Conservation (phyloP, 2,329 filamentous ascomycete species). For the Ustilaginoidea virens region DNA sequence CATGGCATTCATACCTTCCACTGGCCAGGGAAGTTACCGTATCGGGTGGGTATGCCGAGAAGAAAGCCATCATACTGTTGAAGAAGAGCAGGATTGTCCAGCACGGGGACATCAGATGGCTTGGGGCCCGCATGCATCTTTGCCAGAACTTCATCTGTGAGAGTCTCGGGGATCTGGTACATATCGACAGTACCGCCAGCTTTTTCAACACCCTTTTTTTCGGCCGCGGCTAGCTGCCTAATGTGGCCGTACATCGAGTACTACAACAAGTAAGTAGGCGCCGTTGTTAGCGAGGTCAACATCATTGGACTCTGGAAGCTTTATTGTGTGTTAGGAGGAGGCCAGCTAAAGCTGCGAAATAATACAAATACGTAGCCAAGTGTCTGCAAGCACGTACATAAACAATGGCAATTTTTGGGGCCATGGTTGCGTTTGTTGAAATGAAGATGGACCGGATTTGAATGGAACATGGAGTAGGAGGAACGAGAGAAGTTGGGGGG, state of each 20-base stretch:
- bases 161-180: slow-evolving; percentile 83
- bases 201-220: slow-evolving; percentile 78
- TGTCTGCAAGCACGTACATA: slow-evolving; percentile 43
- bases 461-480: no score
- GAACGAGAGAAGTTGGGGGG: no score
- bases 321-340: no score
- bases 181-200: slow-evolving; percentile 71
- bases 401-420: slow-evolving; percentile 82
- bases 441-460: no score
- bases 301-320: neutral
- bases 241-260: slow-evolving; percentile 96
- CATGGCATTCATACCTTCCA: slow-evolving; percentile 48
- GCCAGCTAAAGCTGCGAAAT: neutral
- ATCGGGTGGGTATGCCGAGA: slow-evolving; percentile 87
- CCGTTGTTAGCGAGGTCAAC: neutral
- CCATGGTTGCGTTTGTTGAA: slow-evolving; percentile 59
- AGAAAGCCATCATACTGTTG: slow-evolving; percentile 76
- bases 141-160: slow-evolving; percentile 61
- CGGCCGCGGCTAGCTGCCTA: slow-evolving; percentile 66
- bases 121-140: slow-evolving; percentile 90
- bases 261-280: slow-evolving; percentile 23
- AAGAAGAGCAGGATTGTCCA: slow-evolving; percentile 41
- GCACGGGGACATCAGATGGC: slow-evolving; percentile 47
- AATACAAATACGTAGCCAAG: slow-evolving; percentile 1
- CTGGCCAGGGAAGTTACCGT: slow-evolving; percentile 93